A percentile compares a stretch with the other conserved stretches of the same genome.
Conservation (phyloP, 2,329 filamentous ascomycete species). For the Microascus cirrosus region DNA sequence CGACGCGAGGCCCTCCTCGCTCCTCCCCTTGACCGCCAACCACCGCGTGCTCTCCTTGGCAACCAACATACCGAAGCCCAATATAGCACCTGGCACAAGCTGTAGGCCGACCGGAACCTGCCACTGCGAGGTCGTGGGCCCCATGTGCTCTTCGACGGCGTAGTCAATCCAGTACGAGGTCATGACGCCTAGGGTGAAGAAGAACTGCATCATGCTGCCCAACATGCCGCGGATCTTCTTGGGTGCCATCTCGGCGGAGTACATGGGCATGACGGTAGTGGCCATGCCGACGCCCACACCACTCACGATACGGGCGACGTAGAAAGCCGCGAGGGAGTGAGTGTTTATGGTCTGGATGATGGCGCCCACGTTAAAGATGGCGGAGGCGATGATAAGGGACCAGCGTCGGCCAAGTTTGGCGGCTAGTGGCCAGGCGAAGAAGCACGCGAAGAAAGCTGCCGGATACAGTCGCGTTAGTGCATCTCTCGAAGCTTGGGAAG, state of each 20-base stretch:
- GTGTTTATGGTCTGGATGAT: slow-evolving; percentile 25
- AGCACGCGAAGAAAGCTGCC: slow-evolving; percentile 28
- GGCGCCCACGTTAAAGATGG: slow-evolving; percentile 31
- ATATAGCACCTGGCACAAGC: slow-evolving; percentile 31
- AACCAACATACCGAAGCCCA: slow-evolving; percentile 35
- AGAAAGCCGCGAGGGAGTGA: slow-evolving; percentile 22
- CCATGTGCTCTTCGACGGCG: slow-evolving; percentile 26
- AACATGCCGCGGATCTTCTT: slow-evolving; percentile 30
- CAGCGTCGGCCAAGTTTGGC: slow-evolving; percentile 25
- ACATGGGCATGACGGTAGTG: slow-evolving; percentile 32
- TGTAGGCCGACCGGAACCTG: slow-evolving; percentile 36
- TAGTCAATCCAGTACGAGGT: slow-evolving; percentile 27
- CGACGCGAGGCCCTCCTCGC: slow-evolving; percentile 32
- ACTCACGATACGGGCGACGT: slow-evolving; percentile 23
- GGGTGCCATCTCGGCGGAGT: slow-evolving; percentile 32
- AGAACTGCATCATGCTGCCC: slow-evolving; percentile 31
- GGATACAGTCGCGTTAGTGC: not conserved
- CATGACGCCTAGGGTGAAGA: slow-evolving; percentile 30
- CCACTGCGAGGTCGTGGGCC: slow-evolving; percentile 30
- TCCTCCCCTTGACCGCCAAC: slow-evolving; percentile 31
- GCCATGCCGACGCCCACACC: slow-evolving; percentile 21
- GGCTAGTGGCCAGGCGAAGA: slow-evolving; percentile 31
- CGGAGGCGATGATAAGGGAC: slow-evolving; percentile 24
- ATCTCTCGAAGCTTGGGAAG: not conserved
- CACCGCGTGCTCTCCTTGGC: slow-evolving; percentile 34